Conservation (phyloP, 2,329 filamentous ascomycete species). For the Sporothrix schenckii region DNA sequence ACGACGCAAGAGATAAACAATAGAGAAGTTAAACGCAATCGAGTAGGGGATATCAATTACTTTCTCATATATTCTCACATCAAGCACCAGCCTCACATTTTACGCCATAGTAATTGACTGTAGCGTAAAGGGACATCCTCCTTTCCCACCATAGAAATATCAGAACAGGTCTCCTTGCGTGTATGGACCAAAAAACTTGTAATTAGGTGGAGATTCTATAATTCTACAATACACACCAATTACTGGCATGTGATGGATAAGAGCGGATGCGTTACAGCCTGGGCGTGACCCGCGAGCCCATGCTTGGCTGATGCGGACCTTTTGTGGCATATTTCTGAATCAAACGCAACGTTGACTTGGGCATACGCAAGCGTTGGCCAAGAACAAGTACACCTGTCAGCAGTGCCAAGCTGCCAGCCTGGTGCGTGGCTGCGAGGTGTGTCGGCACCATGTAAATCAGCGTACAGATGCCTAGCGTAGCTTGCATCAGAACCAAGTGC, state of each 20-base stretch:
- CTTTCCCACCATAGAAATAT: too few species aligned
- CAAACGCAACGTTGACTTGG: slow-evolving; percentile 64
- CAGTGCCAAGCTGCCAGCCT: slow-evolving; percentile 84
- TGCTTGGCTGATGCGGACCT: slow-evolving; percentile 14
- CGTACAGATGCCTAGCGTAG: slow-evolving; percentile 83
- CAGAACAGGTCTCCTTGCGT: too few species aligned
- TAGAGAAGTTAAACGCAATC: too few species aligned
- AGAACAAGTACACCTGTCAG: slow-evolving; percentile 80
- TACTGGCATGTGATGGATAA: not conserved
- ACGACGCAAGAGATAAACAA: too few species aligned
- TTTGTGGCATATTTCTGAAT: slow-evolving; percentile 54
- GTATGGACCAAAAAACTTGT: not conserved
- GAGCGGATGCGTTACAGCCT: slow-evolving; percentile 22
- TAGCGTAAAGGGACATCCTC: too few species aligned
- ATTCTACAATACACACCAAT: not conserved
- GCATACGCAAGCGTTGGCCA: slow-evolving; percentile 75
- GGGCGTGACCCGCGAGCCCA: slow-evolving; percentile 13
- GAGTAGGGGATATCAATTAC: too few species aligned
- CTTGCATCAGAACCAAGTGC: slow-evolving; percentile 80
- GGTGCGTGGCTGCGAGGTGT: slow-evolving; percentile 84
- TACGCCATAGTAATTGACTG: too few species aligned
- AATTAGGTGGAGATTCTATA: slow-evolving; percentile 17
- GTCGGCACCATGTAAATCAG: slow-evolving; percentile 92
- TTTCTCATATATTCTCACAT: too few species aligned
- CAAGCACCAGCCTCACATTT: too few species aligned